These are phyloP conservation scores for Hymenoscyphus fraxineus DNA, from an alignment of 2,329 filamentous ascomycete species.

Conservation along the genomic window DNA sequence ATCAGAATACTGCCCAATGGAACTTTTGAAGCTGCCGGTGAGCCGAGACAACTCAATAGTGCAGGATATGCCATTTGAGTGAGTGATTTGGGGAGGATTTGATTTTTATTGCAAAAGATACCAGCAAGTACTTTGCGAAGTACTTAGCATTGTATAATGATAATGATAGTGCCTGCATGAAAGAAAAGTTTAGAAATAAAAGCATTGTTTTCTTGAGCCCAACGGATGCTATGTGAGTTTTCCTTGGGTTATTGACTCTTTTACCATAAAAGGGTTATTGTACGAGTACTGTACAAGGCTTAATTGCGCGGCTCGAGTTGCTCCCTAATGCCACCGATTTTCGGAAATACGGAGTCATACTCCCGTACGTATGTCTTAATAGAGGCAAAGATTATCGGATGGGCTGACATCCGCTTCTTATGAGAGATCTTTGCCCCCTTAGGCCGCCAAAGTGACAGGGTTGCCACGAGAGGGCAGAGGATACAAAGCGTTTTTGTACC, in stretches of 20 bases:
- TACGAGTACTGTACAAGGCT: background rate
- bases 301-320: constrained; percentile 8
- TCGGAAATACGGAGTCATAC: constrained; percentile 3
- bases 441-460: constrained; percentile 1
- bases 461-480: constrained; percentile 5
- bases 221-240: background rate
- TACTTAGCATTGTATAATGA: background rate
- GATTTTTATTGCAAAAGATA: background rate
- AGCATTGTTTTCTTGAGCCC: background rate
- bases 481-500: background rate
- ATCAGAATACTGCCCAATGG: constrained; percentile 60
- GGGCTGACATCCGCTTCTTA: constrained; percentile 3
- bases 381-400: constrained; percentile 3
- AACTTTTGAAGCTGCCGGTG: constrained; percentile 72
- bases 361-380: constrained; percentile 1
- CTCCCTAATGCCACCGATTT: background rate
- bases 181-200: background rate
- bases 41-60: constrained; percentile 69
- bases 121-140: background rate
- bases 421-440: background rate
- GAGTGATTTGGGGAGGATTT: background rate
- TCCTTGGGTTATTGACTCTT: background rate
- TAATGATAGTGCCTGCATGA: constrained; percentile 2
- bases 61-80: constrained; percentile 57
- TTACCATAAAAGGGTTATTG: background rate